Conservation (phyloP, 805 yeast genomes). For the Ogataea populi-albae region DNA sequence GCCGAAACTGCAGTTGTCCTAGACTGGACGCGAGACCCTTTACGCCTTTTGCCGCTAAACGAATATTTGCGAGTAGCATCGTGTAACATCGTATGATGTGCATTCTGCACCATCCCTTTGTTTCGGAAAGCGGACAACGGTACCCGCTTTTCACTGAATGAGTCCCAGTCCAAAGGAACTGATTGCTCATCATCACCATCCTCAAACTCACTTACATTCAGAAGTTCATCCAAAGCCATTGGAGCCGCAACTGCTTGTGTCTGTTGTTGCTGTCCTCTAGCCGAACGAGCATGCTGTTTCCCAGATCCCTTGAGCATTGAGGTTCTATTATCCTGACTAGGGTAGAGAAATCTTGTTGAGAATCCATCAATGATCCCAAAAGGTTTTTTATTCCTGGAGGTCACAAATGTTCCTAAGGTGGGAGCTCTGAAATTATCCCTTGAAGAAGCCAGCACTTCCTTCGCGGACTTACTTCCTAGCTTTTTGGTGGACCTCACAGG, state of each 20-base stretch:
- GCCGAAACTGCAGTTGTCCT: constrained; percentile 14
- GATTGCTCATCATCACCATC: constrained; percentile 59
- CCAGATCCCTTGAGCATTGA: constrained; percentile 23
- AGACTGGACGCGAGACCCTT: constrained; percentile 6
- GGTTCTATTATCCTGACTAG: constrained; percentile 32
- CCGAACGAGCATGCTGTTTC: constrained; percentile 3
- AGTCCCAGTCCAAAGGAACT: constrained; percentile 22
- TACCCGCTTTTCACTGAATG: constrained; percentile 44
- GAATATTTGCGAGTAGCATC: constrained; percentile 26
- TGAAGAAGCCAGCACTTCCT: constrained; percentile 87
- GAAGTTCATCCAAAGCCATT: constrained; percentile 66
- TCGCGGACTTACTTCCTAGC: constrained; percentile 78
- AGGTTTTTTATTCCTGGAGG: constrained; percentile 67
- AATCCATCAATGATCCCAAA: constrained; percentile 94
- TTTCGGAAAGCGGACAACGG: constrained; percentile 92
- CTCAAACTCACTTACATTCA: constrained; percentile 85
- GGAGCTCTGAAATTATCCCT: constrained; percentile 89
- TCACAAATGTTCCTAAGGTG: constrained; percentile 86
- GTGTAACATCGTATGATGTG: constrained; percentile 14
- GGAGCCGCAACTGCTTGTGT: constrained; percentile 20
- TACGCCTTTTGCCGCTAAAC: constrained; percentile 20
- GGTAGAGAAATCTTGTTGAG: constrained; percentile 77
- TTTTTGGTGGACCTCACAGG: constrained; percentile 66
- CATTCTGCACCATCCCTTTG: constrained; percentile 47
- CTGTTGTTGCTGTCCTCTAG: constrained; percentile 8